Percentiles rank a stretch among this genome's conserved stretches.
These are phyloP conservation scores for Ambrosia trifida DNA, from an alignment of 129 eudicot species.

Conservation along the genomic window DNA sequence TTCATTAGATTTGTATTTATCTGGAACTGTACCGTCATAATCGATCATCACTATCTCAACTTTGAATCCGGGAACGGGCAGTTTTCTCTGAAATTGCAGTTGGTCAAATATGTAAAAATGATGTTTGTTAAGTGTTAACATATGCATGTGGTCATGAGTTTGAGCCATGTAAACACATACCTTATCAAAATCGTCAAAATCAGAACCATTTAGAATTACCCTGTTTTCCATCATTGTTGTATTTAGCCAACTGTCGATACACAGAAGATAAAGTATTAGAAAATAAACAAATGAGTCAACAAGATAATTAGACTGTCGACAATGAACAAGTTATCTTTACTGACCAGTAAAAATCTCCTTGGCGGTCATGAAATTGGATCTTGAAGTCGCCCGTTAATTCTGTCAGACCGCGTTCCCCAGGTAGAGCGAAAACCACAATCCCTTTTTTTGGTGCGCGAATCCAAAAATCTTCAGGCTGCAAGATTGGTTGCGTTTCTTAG, in stretches of 20 bases:
- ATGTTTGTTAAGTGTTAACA: not conserved
- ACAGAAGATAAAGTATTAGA: slow-evolving; percentile 12
- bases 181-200: slow-evolving; percentile 86
- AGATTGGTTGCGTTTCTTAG: slow-evolving; percentile 19
- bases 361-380: slow-evolving; percentile 85
- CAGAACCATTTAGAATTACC: slow-evolving; percentile 45
- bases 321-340: slow-evolving; percentile 5
- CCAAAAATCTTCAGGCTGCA: slow-evolving; percentile 98
- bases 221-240: slow-evolving; percentile 84
- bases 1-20: slow-evolving; percentile 35
- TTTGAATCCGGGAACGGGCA: slow-evolving; percentile 86
- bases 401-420: slow-evolving; percentile 88
- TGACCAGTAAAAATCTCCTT: slow-evolving; percentile 96
- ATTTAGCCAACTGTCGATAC: slow-evolving; percentile 75
- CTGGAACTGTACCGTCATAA: slow-evolving; percentile 62
- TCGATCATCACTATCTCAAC: slow-evolving; percentile 87
- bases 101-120: not conserved
- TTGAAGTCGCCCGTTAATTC: slow-evolving; percentile 87
- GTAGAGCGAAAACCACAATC: slow-evolving; percentile 80
- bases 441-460: slow-evolving; percentile 75
- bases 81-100: slow-evolving; percentile 58
- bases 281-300: not conserved
- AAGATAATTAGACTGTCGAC: slow-evolving; percentile 6
- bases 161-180: slow-evolving; percentile 33
- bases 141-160: not conserved